A percentile compares a stretch with the other conserved stretches of the same genome.
Conservation (phyloP, 1,284 basidiomycete species). For the Meira nashicola region DNA sequence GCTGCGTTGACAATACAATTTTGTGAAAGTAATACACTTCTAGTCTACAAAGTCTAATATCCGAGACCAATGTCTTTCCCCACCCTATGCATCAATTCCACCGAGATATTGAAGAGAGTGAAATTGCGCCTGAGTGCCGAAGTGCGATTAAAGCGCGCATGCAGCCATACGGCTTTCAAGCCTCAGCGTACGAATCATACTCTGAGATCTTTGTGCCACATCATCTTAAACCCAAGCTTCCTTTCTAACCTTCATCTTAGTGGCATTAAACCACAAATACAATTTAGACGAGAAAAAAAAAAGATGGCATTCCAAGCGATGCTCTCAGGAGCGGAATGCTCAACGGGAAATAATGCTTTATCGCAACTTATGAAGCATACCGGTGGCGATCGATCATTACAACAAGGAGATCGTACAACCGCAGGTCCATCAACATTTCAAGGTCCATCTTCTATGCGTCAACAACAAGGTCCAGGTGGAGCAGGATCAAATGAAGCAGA, state of each 20-base stretch:
- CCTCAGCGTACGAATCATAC: not conserved
- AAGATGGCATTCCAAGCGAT: slow-evolving; percentile 58
- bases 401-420: slow-evolving; percentile 54
- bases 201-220: too few species aligned
- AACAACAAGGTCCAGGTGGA: slow-evolving; percentile 15
- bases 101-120: too few species aligned
- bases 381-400: slow-evolving; percentile 80
- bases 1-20: too few species aligned
- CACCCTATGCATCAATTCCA: too few species aligned
- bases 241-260: not conserved
- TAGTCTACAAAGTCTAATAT: too few species aligned
- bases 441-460: slow-evolving; percentile 26
- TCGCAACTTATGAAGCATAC: slow-evolving; percentile 86
- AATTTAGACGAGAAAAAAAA: too few species aligned
- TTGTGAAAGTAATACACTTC: too few species aligned
- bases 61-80: too few species aligned
- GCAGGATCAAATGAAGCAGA: slow-evolving; percentile 28
- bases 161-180: not conserved
- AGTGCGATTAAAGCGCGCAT: too few species aligned
- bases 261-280: not conserved
- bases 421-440: slow-evolving; percentile 17
- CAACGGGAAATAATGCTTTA: slow-evolving; percentile 76
- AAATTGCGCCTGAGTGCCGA: too few species aligned
- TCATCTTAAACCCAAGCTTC: not conserved
- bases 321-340: slow-evolving; percentile 86